These are phyloP conservation scores for Xylariaceae sp. DNA, from an alignment of 2,329 filamentous ascomycete genomes.

Conservation along the genomic window DNA sequence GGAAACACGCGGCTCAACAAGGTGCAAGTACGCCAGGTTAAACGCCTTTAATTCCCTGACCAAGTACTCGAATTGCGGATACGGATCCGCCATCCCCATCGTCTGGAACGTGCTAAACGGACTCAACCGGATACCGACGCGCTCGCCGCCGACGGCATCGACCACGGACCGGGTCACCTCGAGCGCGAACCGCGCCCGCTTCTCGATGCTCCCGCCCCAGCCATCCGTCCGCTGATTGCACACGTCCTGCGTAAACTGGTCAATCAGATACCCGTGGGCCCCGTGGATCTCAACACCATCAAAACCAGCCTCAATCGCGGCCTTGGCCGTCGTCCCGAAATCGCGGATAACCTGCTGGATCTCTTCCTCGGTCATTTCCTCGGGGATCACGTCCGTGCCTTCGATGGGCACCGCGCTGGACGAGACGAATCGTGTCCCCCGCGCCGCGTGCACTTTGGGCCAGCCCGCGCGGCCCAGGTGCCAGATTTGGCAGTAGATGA, in stretches of 20 bases:
- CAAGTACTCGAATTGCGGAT: conserved; percentile 53
- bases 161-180: conserved; percentile 50
- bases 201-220: conserved; percentile 53
- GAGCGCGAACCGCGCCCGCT: conserved; percentile 47
- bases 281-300: conserved; percentile 55
- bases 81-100: conserved; percentile 53
- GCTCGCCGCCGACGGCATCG: conserved; percentile 46
- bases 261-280: conserved; percentile 48
- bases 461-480: conserved; percentile 52
- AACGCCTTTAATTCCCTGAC: conserved; percentile 45
- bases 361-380: conserved; percentile 59
- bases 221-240: conserved; percentile 51
- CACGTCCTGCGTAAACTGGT: conserved; percentile 52
- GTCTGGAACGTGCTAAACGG: conserved; percentile 53
- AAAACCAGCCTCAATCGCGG: conserved; percentile 58
- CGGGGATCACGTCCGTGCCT: conserved; percentile 49
- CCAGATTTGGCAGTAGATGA: conserved; percentile 62
- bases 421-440: conserved; percentile 46
- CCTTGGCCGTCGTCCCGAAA: conserved; percentile 50
- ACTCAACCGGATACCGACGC: conserved; percentile 45
- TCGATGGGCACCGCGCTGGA: conserved; percentile 38
- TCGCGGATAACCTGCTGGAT: conserved; percentile 59
- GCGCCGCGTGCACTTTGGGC: conserved; percentile 32
- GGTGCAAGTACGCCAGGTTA: conserved; percentile 51
- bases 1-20: conserved; percentile 49